Evolutionary conservation across 352 stramenopile species (phyloP).

Genomic region (Phytophthora rubi): DNA sequence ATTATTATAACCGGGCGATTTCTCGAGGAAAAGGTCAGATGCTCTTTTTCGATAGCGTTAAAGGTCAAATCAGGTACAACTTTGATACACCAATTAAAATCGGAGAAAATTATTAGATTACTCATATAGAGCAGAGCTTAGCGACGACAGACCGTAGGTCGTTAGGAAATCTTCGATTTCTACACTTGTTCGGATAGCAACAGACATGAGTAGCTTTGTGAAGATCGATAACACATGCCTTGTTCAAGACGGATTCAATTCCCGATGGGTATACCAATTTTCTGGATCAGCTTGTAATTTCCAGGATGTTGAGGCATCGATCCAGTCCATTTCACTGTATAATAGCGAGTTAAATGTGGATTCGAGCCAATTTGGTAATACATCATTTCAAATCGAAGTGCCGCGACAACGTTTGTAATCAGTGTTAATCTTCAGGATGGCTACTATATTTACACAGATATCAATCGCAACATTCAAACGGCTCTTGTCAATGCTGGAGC

Average conservation of each 20-base stretch:
- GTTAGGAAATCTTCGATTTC: too few species aligned
- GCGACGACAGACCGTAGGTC: too few species aligned
- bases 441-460: slow-evolving; percentile 8
- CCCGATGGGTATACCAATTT: too few species aligned
- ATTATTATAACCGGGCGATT: background rate
- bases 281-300: background rate
- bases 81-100: slow-evolving; percentile 6
- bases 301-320: background rate
- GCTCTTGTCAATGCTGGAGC: slow-evolving; percentile 7
- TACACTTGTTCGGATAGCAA: too few species aligned
- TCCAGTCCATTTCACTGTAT: background rate
- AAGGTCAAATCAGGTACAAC: slow-evolving; percentile 13
- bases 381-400: slow-evolving; percentile 14
- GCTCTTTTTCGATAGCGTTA: slow-evolving; percentile 8
- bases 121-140: too few species aligned
- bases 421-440: slow-evolving; percentile 6
- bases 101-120: background rate
- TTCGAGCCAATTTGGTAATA: slow-evolving; percentile 4
- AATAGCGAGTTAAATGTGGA: slow-evolving; percentile 17
- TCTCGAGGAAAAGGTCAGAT: slow-evolving; percentile 4
- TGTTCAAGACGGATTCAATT: too few species aligned
- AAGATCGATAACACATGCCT: too few species aligned
- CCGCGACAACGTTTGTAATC: slow-evolving; percentile 4
- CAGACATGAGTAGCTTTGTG: too few species aligned
- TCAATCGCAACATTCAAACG: slow-evolving; percentile 8